Conservation (phyloP, 1,284 basidiomycete genomes). For the Ceratobasidium sp. region DNA sequence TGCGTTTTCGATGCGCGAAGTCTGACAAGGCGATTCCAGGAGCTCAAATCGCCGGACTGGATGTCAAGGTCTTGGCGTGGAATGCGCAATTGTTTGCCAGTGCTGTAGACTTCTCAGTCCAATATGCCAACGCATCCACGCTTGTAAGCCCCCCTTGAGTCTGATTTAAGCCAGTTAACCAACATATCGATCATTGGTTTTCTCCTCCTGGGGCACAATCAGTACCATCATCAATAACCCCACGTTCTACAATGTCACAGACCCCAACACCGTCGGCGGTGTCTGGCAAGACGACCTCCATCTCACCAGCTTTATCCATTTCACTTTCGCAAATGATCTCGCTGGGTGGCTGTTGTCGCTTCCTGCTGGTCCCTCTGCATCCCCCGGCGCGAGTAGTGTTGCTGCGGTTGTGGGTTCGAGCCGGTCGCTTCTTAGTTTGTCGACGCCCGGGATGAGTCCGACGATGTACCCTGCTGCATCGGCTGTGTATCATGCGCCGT, state of each 20-base stretch:
- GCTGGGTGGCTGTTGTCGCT: constrained; percentile 2
- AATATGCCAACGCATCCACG: background rate
- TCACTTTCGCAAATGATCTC: constrained; percentile 1
- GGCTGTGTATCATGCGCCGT: constrained; percentile 12
- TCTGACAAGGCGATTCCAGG: background rate
- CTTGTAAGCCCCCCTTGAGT: background rate
- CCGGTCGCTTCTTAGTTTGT: background rate
- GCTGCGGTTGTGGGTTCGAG: background rate
- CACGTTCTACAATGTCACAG: constrained; percentile 1
- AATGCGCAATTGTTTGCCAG: background rate
- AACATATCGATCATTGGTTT: background rate
- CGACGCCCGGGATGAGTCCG: background rate
- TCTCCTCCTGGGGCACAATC: constrained; percentile 22
- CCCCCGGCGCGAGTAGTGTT: background rate
- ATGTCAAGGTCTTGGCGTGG: constrained; percentile 4
- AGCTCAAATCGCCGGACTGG: constrained; percentile 10
- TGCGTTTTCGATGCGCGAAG: too few relatives aligned
- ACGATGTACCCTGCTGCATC: background rate
- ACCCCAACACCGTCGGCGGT: background rate
- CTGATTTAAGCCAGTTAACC: background rate
- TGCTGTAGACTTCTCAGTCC: constrained; percentile 2
- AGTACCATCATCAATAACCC: constrained; percentile 9
- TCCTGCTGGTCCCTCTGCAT: background rate
- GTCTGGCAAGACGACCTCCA: constrained; percentile 20
- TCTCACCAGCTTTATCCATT: constrained; percentile 10